Conservation (phyloP, 1,284 basidiomycete genomes). For the Phellopilus nigrolimitatus region DNA sequence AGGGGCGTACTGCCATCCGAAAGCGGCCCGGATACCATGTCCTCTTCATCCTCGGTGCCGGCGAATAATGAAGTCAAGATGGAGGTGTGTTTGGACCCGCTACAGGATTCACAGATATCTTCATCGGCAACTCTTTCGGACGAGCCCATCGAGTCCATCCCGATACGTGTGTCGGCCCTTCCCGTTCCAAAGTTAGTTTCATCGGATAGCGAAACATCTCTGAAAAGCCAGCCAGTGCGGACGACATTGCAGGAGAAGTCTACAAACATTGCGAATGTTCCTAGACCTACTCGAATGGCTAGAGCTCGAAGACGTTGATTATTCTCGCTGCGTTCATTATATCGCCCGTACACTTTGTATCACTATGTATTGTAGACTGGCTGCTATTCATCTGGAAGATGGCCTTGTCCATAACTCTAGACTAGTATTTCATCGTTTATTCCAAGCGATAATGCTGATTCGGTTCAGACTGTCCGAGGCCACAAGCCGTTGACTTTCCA, state of each 20-base stretch:
- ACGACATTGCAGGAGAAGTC: slow-evolving; percentile 16
- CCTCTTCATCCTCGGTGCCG: no score
- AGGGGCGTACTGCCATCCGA: not conserved
- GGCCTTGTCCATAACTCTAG: no score
- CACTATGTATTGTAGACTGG: not conserved
- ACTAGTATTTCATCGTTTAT: no score
- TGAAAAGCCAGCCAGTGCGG: slow-evolving; percentile 9
- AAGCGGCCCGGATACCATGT: not conserved
- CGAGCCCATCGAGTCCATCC: not conserved
- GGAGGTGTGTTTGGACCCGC: slow-evolving; percentile 3
- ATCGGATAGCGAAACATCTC: slow-evolving; percentile 3
- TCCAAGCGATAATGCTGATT: not conserved
- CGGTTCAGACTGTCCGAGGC: no score
- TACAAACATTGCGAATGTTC: slow-evolving; percentile 17
- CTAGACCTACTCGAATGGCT: slow-evolving; percentile 3
- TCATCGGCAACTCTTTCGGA: slow-evolving; percentile 6
- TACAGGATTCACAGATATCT: not conserved
- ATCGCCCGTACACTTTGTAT: not conserved
- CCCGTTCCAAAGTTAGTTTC: not conserved
- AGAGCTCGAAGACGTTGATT: slow-evolving; percentile 8
- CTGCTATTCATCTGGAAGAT: no score
- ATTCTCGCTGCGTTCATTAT: not conserved
- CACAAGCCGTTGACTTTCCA: not conserved
- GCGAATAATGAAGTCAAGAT: not conserved
- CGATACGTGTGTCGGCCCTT: not conserved